Evolutionary conservation across 345 rosid species (phyloP), one percentile per base, ranked within the genome.

Genomic region (Salix viminalis): DNA sequence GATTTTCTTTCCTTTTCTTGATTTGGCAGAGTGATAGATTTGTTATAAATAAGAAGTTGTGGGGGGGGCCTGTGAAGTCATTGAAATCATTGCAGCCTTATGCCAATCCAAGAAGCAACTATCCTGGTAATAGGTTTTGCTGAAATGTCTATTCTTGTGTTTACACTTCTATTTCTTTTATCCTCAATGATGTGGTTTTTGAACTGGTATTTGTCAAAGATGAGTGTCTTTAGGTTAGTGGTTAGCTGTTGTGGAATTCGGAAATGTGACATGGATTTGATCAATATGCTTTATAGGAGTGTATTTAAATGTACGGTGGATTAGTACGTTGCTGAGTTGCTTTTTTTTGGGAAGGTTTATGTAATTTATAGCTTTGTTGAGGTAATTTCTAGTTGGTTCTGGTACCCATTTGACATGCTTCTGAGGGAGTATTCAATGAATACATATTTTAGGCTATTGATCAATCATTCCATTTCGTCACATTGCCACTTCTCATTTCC

Each of bases 81-180:
- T 81, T 96, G 73, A 87, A 79, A 82, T 80, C 96, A 21, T 87
- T 96, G 86, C 92, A 91, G 79, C 98, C 98, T 8, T 96, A 91
- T 88, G 97, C 97, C 71, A 94, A 92, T 81, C 93, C 98, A 48
- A 90, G 98, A 85, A 87, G 64, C 76, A 85, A 65, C 82, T 89
- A 88, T 85, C 91, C 88, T 74, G 97, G 99, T 96, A 91, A 77
- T 64, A 67, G 48, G 42, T 78, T 83, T 75, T 72, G 39, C 72
- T 79, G 50, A 50, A 76, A 6, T 70, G 26, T 72, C 15, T 65
- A 21, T 70, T 44, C 32, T 34, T 54, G 15, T 71, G 8, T 13
- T 65, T 24, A 21, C 41, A 4, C 4, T 39, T 37, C 36, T 12
- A 23, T 24, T 68, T 68, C 15, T 1, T 16, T 75, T 4, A 39